Evolutionary conservation across 495 filamentous ascomycete genomes (phyloP).

Genomic region (Aspergillus panamensis): DNA sequence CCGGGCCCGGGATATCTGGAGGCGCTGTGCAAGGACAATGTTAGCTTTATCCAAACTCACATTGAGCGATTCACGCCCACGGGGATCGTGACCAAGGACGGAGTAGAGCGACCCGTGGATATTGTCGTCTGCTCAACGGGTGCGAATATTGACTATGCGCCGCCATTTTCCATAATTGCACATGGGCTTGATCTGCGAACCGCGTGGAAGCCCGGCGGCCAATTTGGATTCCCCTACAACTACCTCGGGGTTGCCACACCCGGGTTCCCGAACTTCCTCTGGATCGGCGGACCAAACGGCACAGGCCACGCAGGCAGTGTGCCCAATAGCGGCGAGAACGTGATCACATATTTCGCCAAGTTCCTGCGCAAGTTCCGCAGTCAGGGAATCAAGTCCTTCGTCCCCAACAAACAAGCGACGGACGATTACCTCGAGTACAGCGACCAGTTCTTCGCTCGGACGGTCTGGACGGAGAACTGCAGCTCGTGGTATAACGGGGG

Average conservation of each 20-base stretch:
- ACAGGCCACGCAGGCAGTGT: slow-evolving; percentile 50
- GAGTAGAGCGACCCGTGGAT: slow-evolving; percentile 49
- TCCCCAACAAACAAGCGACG: slow-evolving; percentile 49
- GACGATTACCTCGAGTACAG: slow-evolving; percentile 62
- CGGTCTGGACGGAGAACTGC: slow-evolving; percentile 60
- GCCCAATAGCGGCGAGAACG: slow-evolving; percentile 52
- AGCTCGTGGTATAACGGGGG: slow-evolving; percentile 70
- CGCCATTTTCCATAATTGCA: slow-evolving; percentile 56
- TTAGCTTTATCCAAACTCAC: slow-evolving; percentile 52
- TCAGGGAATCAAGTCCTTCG: slow-evolving; percentile 61
- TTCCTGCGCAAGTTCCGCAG: slow-evolving; percentile 59
- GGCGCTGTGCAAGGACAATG: slow-evolving; percentile 60
- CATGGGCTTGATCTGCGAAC: slow-evolving; percentile 47
- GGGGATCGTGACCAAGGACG: slow-evolving; percentile 54
- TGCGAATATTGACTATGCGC: slow-evolving; percentile 55
- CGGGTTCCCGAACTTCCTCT: slow-evolving; percentile 62
- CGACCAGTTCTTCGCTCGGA: slow-evolving; percentile 58
- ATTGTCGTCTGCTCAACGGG: slow-evolving; percentile 68
- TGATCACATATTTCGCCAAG: slow-evolving; percentile 59
- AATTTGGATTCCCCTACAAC: slow-evolving; percentile 58
- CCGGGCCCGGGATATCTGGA: slow-evolving; percentile 72
- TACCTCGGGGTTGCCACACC: slow-evolving; percentile 62
- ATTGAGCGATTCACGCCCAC: slow-evolving; percentile 57
- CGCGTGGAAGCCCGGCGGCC: slow-evolving; percentile 49
- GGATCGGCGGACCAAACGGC: slow-evolving; percentile 48